Conservation (phyloP, 2,329 filamentous ascomycete species). For the Colletotrichum paranaense region DNA sequence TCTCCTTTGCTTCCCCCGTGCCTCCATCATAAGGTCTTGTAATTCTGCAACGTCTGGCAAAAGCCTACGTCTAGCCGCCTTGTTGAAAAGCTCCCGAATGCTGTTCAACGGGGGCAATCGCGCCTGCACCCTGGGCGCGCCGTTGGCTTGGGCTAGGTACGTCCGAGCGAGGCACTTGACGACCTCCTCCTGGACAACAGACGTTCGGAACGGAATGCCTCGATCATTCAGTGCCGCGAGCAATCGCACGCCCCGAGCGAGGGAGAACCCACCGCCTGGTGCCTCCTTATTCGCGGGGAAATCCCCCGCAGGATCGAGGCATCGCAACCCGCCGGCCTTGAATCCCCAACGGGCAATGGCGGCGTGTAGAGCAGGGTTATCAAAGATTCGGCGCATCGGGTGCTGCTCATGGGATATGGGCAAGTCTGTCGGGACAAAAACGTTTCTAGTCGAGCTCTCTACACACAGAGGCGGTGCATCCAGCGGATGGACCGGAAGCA, state of each 20-base stretch:
- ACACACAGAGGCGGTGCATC: slow-evolving; percentile 51
- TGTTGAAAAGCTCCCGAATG: slow-evolving; percentile 13
- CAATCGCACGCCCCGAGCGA: slow-evolving; percentile 50
- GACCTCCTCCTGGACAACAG: slow-evolving; percentile 25
- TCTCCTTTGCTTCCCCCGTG: not conserved
- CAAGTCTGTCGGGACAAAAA: slow-evolving; percentile 53
- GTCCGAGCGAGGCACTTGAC: slow-evolving; percentile 13
- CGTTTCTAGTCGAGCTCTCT: not conserved
- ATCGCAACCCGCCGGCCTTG: slow-evolving; percentile 45
- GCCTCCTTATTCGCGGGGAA: slow-evolving; percentile 10
- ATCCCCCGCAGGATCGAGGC: not conserved
- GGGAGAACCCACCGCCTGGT: slow-evolving; percentile 42
- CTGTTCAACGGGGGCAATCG: not conserved
- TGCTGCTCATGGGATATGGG: slow-evolving; percentile 54
- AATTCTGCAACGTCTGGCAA: slow-evolving; percentile 1
- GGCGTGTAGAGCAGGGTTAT: slow-evolving; percentile 47
- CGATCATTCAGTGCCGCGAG: slow-evolving; percentile 47
- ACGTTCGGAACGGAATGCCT: slow-evolving; percentile 47
- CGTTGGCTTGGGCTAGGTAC: not conserved
- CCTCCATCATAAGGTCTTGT: not conserved
- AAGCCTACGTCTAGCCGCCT: not conserved
- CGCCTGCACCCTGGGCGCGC: not conserved
- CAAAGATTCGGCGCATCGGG: slow-evolving; percentile 60
- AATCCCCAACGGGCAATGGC: slow-evolving; percentile 60
- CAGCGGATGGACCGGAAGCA: slow-evolving; percentile 55